Evolutionary conservation across 495 filamentous ascomycete genomes (phyloP), one percentile per base, ranked within the genome.

Genomic region (Aspergillus biplanus): DNA sequence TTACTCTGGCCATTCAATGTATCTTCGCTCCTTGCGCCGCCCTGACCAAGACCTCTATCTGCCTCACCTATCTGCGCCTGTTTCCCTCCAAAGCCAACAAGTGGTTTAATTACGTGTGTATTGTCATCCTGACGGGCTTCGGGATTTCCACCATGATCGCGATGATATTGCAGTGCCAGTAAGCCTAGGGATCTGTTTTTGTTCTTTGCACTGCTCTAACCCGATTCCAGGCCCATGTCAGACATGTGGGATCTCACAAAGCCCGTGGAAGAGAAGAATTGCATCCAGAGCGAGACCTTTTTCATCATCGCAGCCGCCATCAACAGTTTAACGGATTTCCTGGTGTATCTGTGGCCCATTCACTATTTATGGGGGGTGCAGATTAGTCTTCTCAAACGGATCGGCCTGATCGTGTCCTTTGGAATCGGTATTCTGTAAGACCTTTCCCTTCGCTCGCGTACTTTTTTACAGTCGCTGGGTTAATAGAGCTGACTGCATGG

Each of bases 311-410:
- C 18, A 9, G 58, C 58, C 12, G 48, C 48, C 48, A 44, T 60
- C 18, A 60, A 60, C 33, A 52, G 47, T 16, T 35, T 52, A 31
- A 60, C 48, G 1, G 58, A 60, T 21, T 60, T 52, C 34, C 39
- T 60, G 34, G 58, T 60, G 37, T 60, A 60, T n/a, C 58, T 60
- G 9, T 60, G 58, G 48, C 58, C 47, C 2, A 52, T 60, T 15
- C 52, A 34, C 8, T 55, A 55, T n/a, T 33, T 55, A 9, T 55
- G 52, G 52, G 15, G 21, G 11, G 33, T 55, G 33, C 34, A 55
- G 32, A 31, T 55, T 31, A 52, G 58, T 35, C 21, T 60, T 33
- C 1, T 9, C 5, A 60, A 60, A 18, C 34, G 48, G 13, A 16
- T 39, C 6, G 58, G 57, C 3, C 34, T 53, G 33, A 53, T 60